Conservation (phyloP, 2,329 filamentous ascomycete genomes). For the Colletotrichum aenigma region DNA sequence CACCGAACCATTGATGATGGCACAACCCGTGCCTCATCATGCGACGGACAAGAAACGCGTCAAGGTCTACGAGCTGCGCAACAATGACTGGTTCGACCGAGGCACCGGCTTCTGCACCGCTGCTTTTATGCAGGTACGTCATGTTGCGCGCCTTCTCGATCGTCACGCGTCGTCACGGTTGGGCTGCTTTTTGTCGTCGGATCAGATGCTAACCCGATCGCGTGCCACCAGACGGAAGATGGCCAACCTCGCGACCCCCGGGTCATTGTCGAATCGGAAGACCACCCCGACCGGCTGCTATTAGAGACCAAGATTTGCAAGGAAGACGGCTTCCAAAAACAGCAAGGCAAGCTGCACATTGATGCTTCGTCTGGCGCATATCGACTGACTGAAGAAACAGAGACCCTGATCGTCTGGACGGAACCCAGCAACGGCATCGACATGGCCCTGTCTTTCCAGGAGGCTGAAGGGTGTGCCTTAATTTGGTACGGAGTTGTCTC, state of each 20-base stretch:
- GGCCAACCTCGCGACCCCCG: conserved; percentile 77
- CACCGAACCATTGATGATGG: conserved; percentile 70
- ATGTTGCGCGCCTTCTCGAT: conserved; percentile 6
- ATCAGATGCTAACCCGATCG: conserved; percentile 2
- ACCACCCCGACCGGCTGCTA: conserved; percentile 81
- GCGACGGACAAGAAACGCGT: conserved; percentile 76
- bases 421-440: conserved; percentile 83
- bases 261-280: conserved; percentile 92
- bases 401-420: conserved; percentile 98
- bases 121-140: conserved; percentile 71
- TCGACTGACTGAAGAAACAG: conserved; percentile 50
- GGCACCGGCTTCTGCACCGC: conserved; percentile 96
- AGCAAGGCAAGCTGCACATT: conserved; percentile 73
- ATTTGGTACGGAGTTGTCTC: conserved; percentile 72
- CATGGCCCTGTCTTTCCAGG: conserved; percentile 98
- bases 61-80: conserved; percentile 98
- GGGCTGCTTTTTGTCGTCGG: not conserved
- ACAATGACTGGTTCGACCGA: conserved; percentile 99
- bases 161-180: not conserved
- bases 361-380: conserved; percentile 29
- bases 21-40: conserved; percentile 73
- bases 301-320: conserved; percentile 90
- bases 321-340: conserved; percentile 97
- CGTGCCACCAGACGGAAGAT: conserved; percentile 52
- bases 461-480: conserved; percentile 88